Conservation (phyloP, 78 protist species). For the Emiliania huxleyi region DNA sequence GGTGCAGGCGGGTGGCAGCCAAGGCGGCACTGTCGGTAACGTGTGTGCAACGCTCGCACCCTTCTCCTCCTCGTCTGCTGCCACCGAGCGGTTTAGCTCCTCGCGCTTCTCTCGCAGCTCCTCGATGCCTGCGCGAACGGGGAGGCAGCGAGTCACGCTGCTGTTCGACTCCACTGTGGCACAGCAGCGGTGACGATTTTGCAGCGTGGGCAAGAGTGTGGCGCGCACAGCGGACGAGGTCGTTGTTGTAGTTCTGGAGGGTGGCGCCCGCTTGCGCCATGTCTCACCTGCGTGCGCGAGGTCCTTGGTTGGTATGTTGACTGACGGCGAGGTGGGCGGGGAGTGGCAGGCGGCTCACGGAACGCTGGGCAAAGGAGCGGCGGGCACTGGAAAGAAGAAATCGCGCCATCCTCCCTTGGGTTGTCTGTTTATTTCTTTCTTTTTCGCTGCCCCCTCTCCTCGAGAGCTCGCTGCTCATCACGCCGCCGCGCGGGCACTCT, state of each 20-base stretch:
- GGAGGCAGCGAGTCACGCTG: background rate
- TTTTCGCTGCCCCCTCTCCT: too few species aligned
- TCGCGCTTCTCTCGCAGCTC: conserved; percentile 40
- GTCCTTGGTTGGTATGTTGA: background rate
- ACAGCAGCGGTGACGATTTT: too few species aligned
- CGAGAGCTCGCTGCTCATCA: too few species aligned
- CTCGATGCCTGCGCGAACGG: background rate
- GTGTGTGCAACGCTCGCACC: too few species aligned
- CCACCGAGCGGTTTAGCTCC: conserved; percentile 35
- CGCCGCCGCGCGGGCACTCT: background rate
- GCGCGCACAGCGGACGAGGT: conserved; percentile 22
- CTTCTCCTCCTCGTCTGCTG: conserved; percentile 37
- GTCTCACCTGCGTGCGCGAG: background rate
- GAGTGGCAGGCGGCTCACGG: background rate
- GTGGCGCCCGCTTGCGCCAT: conserved; percentile 14
- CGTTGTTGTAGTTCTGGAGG: conserved; percentile 44
- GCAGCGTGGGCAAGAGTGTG: too few species aligned
- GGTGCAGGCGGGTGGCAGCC: too few species aligned
- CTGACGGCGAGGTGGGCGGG: background rate
- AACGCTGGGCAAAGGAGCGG: background rate
- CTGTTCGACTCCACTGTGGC: too few species aligned
- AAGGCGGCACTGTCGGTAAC: too few species aligned
- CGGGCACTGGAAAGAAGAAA: too few species aligned
- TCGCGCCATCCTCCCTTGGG: too few species aligned
- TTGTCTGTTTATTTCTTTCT: too few species aligned